These are phyloP conservation scores for Dentipellis sp. DNA, from an alignment of 768 basidiomycete species.

Conservation along the genomic window DNA sequence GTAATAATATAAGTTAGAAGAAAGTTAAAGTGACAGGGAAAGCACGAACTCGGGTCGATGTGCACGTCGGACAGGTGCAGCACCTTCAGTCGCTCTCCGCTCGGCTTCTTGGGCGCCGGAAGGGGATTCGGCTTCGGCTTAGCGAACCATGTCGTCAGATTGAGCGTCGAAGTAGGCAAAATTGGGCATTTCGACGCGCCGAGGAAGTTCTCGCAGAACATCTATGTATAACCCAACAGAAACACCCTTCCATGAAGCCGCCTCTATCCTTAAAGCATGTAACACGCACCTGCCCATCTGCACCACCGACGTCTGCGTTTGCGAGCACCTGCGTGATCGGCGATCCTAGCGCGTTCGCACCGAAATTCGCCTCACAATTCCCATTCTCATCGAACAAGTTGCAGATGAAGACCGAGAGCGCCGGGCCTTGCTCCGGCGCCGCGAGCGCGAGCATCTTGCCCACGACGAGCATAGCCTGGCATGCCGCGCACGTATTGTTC, in stretches of 20 bases:
- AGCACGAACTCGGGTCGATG: slow-evolving; percentile 53
- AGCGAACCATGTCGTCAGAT: slow-evolving; percentile 61
- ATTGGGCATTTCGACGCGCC: slow-evolving; percentile 34
- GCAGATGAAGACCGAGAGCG: slow-evolving; percentile 51
- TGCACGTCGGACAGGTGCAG: slow-evolving; percentile 75
- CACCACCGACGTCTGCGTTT: slow-evolving; percentile 61
- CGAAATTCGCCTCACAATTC: slow-evolving; percentile 40
- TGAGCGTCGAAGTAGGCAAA: slow-evolving; percentile 49
- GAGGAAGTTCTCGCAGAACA: slow-evolving; percentile 54
- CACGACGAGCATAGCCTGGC: slow-evolving; percentile 50
- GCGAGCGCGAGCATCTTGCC: slow-evolving; percentile 60
- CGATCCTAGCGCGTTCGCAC: slow-evolving; percentile 40
- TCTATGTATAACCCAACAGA: slow-evolving; percentile 21
- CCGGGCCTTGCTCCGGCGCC: slow-evolving; percentile 50
- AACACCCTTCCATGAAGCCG: background rate
- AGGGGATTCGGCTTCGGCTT: slow-evolving; percentile 69
- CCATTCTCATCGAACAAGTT: slow-evolving; percentile 39
- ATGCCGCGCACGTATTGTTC: slow-evolving; percentile 45
- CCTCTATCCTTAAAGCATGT: background rate
- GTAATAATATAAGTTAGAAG: background rate
- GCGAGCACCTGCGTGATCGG: slow-evolving; percentile 64
- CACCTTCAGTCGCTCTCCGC: slow-evolving; percentile 59
- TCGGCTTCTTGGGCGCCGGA: slow-evolving; percentile 47
- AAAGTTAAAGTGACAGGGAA: background rate
- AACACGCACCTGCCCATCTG: slow-evolving; percentile 58